Evolutionary conservation across 345 rosid genomes (phyloP), one percentile per base, ranked within the genome.

Genomic region (Schrenkiella parvula): DNA sequence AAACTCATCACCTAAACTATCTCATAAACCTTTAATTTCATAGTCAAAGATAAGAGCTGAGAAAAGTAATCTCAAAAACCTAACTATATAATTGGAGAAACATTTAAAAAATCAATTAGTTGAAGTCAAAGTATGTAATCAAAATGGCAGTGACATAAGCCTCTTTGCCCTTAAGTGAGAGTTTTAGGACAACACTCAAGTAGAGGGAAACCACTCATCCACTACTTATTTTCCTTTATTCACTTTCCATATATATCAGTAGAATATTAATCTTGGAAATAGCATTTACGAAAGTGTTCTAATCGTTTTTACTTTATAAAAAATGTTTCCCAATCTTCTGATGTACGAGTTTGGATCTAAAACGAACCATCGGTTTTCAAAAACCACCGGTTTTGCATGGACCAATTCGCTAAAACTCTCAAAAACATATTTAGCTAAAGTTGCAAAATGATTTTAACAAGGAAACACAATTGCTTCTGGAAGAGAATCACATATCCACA

Each of bases 171-270:
- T 66, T 23, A 66, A 51, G 66, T 62, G 52, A 5, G 23, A 62
- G 39, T 42, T 66, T 11, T 52, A 66, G 61, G 71, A 66, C 71
- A 53, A 52, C 52, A 0, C 61, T 38, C 25, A 66, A 66, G 71
- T 37, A 50, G 61, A 66, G 61, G 71, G 71, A 37, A 66, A 8
- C 61, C 62, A 67, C 71, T 66, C 60, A 22, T 52, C 61, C 71
- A 52, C 50, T 39, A 66, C 60, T 52, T 38, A 10, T n/a, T 37
- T 52, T 26, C 21, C 22, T 2, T 52, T 66, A 38, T 50, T 29
- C 39, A 29, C 28, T 19, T 64, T 26, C 37, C 38, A 6, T 42
- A 37, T 12, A 37, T 58, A 15, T 29, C 59, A 29, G 29, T 54
- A n/a, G 18, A 51, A 25, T 25, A 52, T 14, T 52, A 52, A 26